Evolutionary conservation across 208 protist genomes (phyloP).

Genomic region (Tetramitus jugosus): DNA sequence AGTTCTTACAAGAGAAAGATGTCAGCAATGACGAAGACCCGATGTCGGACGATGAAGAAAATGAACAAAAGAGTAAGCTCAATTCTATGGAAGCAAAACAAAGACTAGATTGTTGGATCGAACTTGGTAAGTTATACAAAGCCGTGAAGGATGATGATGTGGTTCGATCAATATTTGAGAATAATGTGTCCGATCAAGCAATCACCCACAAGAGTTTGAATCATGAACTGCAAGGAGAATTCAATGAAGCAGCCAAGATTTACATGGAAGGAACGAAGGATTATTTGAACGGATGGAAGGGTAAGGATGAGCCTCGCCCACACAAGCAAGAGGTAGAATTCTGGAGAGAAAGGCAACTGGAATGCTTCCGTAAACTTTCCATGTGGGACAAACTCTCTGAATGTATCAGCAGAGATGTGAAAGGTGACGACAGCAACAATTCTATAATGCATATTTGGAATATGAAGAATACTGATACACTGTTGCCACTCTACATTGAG

Average conservation of each 20-base stretch:
- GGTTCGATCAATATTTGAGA: constrained; percentile 43
- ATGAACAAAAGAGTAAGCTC: background rate
- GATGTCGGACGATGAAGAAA: too few relatives aligned
- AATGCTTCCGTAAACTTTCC: constrained; percentile 43
- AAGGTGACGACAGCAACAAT: too few relatives aligned
- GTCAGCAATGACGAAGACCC: too few relatives aligned
- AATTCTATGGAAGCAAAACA: too few relatives aligned
- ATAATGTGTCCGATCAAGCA: constrained; percentile 32
- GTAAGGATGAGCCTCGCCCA: background rate
- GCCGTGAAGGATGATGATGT: constrained; percentile 50
- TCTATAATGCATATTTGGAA: too few relatives aligned
- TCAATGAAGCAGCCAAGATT: constrained; percentile 35
- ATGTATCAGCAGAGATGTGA: too few relatives aligned
- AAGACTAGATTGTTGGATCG: background rate
- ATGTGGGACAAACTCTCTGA: constrained; percentile 34
- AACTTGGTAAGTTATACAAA: constrained; percentile 28
- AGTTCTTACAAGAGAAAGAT: too few relatives aligned
- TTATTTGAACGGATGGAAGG: background rate
- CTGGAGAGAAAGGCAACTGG: constrained; percentile 46
- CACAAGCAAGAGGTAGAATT: constrained; percentile 41
- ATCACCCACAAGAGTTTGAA: constrained; percentile 43
- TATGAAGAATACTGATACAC: too few relatives aligned
- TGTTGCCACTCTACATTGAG: too few relatives aligned
- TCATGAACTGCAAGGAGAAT: constrained; percentile 40
- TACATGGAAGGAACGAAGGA: constrained; percentile 40